Percentiles rank a stretch among this genome's conserved stretches.
phyloP scores from a whole-genome alignment of 1,284 basidiomycete species.

The Cryptococcus sp. region DNA sequence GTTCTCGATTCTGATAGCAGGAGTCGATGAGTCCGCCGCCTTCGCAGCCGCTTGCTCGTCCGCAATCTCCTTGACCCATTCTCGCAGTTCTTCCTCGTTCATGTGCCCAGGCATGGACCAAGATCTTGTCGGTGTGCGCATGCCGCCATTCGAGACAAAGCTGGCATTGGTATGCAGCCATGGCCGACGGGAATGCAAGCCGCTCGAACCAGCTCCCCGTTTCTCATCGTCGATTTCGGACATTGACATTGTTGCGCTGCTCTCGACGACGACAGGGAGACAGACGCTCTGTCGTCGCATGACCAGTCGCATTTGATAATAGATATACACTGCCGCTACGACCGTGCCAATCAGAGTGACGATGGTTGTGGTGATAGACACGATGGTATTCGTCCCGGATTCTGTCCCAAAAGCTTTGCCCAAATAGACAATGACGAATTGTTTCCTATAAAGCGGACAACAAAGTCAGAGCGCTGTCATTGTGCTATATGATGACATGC shows the following conservation, averaged over 20 bases:
- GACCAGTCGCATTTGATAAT: slow-evolving; percentile 49
- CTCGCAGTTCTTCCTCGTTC: slow-evolving; percentile 37
- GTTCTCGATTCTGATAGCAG: not conserved
- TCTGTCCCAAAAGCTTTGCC: slow-evolving; percentile 43
- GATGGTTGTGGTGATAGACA: slow-evolving; percentile 37
- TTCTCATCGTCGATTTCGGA: slow-evolving; percentile 22
- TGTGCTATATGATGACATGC: slow-evolving; percentile 1
- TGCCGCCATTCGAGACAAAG: not conserved
- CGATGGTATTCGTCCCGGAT: slow-evolving; percentile 37
- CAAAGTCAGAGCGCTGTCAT: not conserved
- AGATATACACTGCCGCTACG: slow-evolving; percentile 49
- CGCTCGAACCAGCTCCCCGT: slow-evolving; percentile 4
- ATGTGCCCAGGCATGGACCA: slow-evolving; percentile 39
- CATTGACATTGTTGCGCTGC: slow-evolving; percentile 11
- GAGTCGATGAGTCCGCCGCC: not conserved
- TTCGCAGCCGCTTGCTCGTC: slow-evolving; percentile 5
- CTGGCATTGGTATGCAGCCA: slow-evolving; percentile 16
- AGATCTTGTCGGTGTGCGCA: slow-evolving; percentile 22
- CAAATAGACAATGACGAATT: slow-evolving; percentile 48
- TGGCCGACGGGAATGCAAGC: slow-evolving; percentile 13
- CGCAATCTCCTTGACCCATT: slow-evolving; percentile 33
- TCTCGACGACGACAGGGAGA: slow-evolving; percentile 14
- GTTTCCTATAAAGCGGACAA: slow-evolving; percentile 29
- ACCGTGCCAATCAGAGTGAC: slow-evolving; percentile 44
- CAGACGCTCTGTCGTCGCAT: slow-evolving; percentile 24